Base-by-base conservation (phyloP, 805 yeast species). In the Metschnikowia baotianmanensis region DNA sequence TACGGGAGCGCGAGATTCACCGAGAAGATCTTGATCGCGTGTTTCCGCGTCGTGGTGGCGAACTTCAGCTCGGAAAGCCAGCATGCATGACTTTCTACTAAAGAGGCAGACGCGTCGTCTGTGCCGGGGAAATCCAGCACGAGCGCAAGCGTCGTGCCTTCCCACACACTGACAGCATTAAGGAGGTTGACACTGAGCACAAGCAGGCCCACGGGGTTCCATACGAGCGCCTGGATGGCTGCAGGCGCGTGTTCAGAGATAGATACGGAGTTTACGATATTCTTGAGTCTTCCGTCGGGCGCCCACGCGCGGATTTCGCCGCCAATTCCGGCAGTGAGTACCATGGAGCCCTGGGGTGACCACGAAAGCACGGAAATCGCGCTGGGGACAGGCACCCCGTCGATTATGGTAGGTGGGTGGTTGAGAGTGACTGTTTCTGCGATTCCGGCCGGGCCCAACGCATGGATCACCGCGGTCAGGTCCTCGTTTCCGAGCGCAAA, bases 291-390 rank as follows among this genome's bases (percentile, higher is more conserved):
- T 0, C 96, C 95, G 34, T 78, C 82, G 0, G 76, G 69, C 9
- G 81, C 74, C 95, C 96, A 89, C n/a, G 86, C 67, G 41, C 91
- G 65, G 7, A 89, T 53, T 51, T 84, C 91, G 11, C 96, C 96
- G 53, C 73, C 73, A 40, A 73, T 77, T 2, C 81, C 72, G 3
- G 82, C 84, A 0, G 90, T 83, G 11, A 83, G 69, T 3, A 88
- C 59, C 11, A 71, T 51, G 29, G 74, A 66, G 0, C 95, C 95
- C 39, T 65, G 63, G 1, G 83, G 82, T 10, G 86, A 75, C 95
- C 95, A 87, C 8, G 77, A 51, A 12, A 68, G 63, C 2, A 62
- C 50, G 29, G 63, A 59, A 13, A 70, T 56, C 12, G 60, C 59
- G 47, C 59, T 59, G 5, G 48, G 44, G 3, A 29, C 34, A 15